These are phyloP conservation scores for Lasiosphaeris hirsuta DNA, from an alignment of 495 filamentous ascomycete species.

Conservation along the genomic window DNA sequence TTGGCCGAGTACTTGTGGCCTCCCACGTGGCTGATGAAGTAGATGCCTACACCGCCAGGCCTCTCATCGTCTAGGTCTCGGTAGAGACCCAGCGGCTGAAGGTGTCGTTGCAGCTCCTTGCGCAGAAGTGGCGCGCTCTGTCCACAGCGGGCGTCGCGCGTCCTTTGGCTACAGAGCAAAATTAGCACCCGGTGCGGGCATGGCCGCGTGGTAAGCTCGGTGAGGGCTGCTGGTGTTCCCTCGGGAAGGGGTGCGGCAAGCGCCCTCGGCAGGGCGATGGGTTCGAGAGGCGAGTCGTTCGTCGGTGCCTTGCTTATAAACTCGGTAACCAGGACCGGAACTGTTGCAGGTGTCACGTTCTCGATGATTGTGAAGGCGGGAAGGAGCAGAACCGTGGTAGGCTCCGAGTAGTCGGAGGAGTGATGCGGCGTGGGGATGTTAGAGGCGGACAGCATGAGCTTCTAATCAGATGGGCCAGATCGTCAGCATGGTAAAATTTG, in stretches of 20 bases:
- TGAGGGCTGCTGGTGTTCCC: conserved; percentile 22
- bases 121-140: conserved; percentile 84
- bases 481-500: background rate
- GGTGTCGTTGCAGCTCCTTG: conserved; percentile 84
- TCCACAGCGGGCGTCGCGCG: conserved; percentile 90
- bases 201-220: conserved; percentile 60
- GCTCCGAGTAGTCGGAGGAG: conserved; percentile 54
- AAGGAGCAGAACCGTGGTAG: conserved; percentile 81
- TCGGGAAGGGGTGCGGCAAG: conserved; percentile 55
- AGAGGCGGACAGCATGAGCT: conserved; percentile 87
- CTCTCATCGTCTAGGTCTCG: conserved; percentile 83
- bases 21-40: conserved; percentile 94
- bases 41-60: conserved; percentile 86
- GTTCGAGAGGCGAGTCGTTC: conserved; percentile 64
- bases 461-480: conserved; percentile 42
- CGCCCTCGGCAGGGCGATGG: conserved; percentile 31
- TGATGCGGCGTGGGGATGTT: conserved; percentile 77
- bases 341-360: conserved; percentile 73
- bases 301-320: conserved; percentile 73
- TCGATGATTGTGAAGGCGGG: conserved; percentile 85
- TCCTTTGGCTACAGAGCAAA: conserved; percentile 88
- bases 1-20: conserved; percentile 95
- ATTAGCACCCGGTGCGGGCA: conserved; percentile 82
- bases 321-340: conserved; percentile 65
- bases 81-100: conserved; percentile 78